These are phyloP conservation scores for Terana coerulea DNA, from an alignment of 768 basidiomycete species.

Conservation along the genomic window DNA sequence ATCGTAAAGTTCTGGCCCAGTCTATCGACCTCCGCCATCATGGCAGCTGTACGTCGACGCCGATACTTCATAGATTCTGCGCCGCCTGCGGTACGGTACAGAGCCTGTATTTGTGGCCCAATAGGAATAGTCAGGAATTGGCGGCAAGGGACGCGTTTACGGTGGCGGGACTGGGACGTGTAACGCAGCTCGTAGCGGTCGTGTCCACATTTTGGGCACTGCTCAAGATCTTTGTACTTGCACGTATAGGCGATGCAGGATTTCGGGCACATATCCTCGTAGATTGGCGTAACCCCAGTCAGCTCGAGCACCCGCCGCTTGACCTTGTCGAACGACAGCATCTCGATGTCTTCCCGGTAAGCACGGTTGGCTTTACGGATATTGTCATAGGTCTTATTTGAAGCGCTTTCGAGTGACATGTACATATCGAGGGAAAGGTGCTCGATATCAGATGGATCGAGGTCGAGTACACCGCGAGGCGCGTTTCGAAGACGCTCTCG, in stretches of 20 bases:
- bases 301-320: conserved; percentile 8
- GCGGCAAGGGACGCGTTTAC: conserved; percentile 6
- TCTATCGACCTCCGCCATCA: conserved; percentile 1
- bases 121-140: conserved; percentile 19
- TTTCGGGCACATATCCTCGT: conserved; percentile 12
- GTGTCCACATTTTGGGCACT: conserved; percentile 16
- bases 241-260: conserved; percentile 14
- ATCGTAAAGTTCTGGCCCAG: background rate
- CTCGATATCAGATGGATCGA: background rate
- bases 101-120: conserved; percentile 18
- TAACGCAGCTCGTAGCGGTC: conserved; percentile 12
- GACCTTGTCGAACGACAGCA: conserved; percentile 11
- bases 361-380: conserved; percentile 9
- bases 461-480: background rate
- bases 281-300: conserved; percentile 7
- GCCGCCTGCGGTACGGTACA: conserved; percentile 9
- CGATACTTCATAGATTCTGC: conserved; percentile 14
- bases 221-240: conserved; percentile 7
- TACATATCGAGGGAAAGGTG: conserved; percentile 20
- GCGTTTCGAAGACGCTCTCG: conserved; percentile 5
- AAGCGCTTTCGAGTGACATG: conserved; percentile 13
- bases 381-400: conserved; percentile 14
- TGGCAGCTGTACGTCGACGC: background rate
- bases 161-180: background rate
- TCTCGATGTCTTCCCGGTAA: conserved; percentile 12